Evolutionary conservation across 2,329 filamentous ascomycete species (phyloP).

Genomic region (Trichoderma sp.): DNA sequence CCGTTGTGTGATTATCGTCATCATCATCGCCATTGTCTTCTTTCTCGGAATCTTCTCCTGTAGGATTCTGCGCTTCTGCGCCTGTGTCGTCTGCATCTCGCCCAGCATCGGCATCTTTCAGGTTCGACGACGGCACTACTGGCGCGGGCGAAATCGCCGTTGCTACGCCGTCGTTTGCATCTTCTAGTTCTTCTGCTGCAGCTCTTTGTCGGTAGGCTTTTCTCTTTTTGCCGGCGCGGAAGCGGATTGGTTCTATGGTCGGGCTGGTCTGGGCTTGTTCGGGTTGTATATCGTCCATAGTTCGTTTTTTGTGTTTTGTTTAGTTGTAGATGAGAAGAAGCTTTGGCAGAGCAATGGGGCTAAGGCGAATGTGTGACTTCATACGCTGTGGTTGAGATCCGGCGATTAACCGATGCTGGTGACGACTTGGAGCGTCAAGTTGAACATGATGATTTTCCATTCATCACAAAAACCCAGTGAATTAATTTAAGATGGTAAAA

Average conservation of each 20-base stretch:
- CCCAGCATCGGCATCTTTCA: neutral
- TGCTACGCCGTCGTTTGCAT: neutral
- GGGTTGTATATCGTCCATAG: constrained; percentile 33
- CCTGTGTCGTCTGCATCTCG: constrained; percentile 35
- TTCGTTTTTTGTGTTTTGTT: neutral
- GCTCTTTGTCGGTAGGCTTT: constrained; percentile 61
- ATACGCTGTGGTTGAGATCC: neutral
- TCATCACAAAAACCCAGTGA: neutral
- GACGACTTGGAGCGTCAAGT: neutral
- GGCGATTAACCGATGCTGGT: constrained; percentile 22
- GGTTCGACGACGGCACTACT: constrained; percentile 6
- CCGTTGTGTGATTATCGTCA: constrained; percentile 10
- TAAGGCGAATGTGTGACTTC: constrained; percentile 27
- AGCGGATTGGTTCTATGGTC: constrained; percentile 48
- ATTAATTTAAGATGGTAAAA: constrained; percentile 38
- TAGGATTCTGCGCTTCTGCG: constrained; percentile 1
- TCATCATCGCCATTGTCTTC: constrained; percentile 30
- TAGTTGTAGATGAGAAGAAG: neutral
- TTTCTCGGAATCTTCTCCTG: constrained; percentile 14
- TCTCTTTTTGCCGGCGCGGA: constrained; percentile 63
- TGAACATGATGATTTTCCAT: neutral
- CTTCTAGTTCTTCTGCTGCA: neutral
- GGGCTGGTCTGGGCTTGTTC: constrained; percentile 31
- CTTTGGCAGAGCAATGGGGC: neutral
- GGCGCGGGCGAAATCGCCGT: neutral